Base-by-base conservation (phyloP, 176 grass and related monocot genomes). In the Oryza glaberrima region DNA sequence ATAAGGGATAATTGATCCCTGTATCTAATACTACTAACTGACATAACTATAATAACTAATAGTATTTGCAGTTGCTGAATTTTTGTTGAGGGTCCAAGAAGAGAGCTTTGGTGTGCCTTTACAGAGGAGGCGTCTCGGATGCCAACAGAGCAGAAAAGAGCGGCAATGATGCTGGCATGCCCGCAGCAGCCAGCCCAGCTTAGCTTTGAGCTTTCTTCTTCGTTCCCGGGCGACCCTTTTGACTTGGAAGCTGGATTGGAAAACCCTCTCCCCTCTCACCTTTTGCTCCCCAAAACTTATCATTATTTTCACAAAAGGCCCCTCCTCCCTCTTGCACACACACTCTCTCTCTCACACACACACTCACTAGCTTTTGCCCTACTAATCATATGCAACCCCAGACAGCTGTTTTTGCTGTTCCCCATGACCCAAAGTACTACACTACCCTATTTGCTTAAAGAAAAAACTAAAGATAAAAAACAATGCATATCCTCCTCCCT, bases 391-490 rank as follows among this genome's bases (percentile, higher is more conserved):
- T 86, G 81, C 49, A 22, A 35, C 38, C 47, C 20, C 67, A 56
- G 34, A 90, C 88, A 90, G 83, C 88, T 86, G 88, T 54, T 77
- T 3, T 52, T 52, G 88, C 78, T 90, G 88, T 90, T 90, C 67
- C 88, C 83, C 56, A 90, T 78, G 88, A 67, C 88, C 77, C 54
- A 82, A 52, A 46, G 81, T 38, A 78, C 38, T 40, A 1, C 4
- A 38, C 5, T 38, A 38, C 26, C 40, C 15, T n/a, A 65, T 52
- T 81, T 81, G 49, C 20, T 49, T 32, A 70, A 73, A 9, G 58
- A 72, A 40, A 32, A 60, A 77, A 38, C 1, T 19, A 49, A 64
- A 80, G 9, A 48, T 22, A 40, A 38, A 38, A 48, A 85, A 85
- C 87, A 85, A 65, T 71, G 67, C 82, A 20, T 30, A 30, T n/a